Base-by-base conservation (phyloP, 371 early-diverging fungal species). In the Entomophthora muscae region DNA sequence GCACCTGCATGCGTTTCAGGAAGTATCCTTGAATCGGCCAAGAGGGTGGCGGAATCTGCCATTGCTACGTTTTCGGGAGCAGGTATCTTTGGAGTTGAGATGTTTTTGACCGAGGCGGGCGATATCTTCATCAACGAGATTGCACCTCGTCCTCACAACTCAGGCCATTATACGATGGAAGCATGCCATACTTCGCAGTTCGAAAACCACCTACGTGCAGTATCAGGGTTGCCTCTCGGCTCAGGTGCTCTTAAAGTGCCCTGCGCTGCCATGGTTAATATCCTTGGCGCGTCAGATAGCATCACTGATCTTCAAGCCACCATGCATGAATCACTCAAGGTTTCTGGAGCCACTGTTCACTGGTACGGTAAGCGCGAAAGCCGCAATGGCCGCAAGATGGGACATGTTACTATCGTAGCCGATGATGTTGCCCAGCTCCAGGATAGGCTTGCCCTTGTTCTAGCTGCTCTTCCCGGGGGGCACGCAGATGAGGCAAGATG, bases 81-180 rank as follows among this genome's bases (percentile, higher is more conserved):
- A 1, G 98, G 98, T 52, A 81, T 95, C 52, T 97, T 89, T 75
- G 98, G 95, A 29, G 94, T 97, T 1, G 98, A 97, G 71, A 85
- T 95, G 90, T 97, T 97, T 70, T 74, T 89, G 65, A 78, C 92
- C 74, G 69, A 75, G n/a, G 78, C 88, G 68, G 95, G 91, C 69
- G 70, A 60, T 2, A 84, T 96, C 60, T 70, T 89, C 13, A 72
- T 95, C 68, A 97, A 97, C 72, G 98, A 97, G 71, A 89, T 97
- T 66, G 98, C 98, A 1, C 98, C 98, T 52, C 86, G 98, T 22
- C 96, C 98, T 33, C 98, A 97, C 75, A 97, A 97, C 77, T 94
- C 95, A 24, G 98, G 98, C 61, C 98, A 97, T 71, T 95, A 92
- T 70, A 95, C 98, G 1, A 93, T 90, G 65, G 98, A 97, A 69